These are phyloP conservation scores for Ascochyta clinopodiicola DNA, from an alignment of 2,329 filamentous ascomycete species.

Conservation along the genomic window DNA sequence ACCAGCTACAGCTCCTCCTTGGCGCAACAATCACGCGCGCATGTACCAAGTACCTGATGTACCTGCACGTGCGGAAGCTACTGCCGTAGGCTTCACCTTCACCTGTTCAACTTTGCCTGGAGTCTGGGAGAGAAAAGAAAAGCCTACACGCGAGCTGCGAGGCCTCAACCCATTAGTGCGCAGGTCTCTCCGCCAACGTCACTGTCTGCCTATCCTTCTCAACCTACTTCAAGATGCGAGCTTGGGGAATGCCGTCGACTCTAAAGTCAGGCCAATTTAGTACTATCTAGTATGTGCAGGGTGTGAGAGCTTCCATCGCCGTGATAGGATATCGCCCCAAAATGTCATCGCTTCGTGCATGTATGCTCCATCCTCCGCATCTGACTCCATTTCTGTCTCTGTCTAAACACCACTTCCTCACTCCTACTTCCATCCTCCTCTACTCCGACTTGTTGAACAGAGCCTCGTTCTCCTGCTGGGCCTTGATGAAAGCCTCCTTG, in stretches of 20 bases:
- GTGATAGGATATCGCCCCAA: slow-evolving; percentile 38
- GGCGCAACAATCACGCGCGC: slow-evolving; percentile 14
- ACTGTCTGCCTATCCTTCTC: not conserved
- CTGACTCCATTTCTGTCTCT: not conserved
- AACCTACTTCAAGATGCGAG: not conserved
- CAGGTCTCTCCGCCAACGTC: not conserved
- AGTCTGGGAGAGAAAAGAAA: not conserved
- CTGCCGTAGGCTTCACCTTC: not conserved
- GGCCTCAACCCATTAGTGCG: not conserved
- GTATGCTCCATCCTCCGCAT: slow-evolving; percentile 17
- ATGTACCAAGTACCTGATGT: too few species aligned
- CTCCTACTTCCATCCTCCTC: slow-evolving; percentile 28
- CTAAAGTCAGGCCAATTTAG: slow-evolving; percentile 33
- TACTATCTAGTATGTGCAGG: slow-evolving; percentile 49
- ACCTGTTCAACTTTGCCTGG: too few species aligned
- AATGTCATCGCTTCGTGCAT: slow-evolving; percentile 39
- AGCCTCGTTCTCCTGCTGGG: slow-evolving; percentile 93
- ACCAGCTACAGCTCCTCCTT: slow-evolving; percentile 18
- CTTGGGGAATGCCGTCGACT: slow-evolving; percentile 28
- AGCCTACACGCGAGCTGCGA: not conserved
- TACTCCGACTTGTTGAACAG: slow-evolving; percentile 68
- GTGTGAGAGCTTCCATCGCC: slow-evolving; percentile 38
- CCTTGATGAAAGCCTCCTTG: slow-evolving; percentile 97
- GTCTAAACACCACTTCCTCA: slow-evolving; percentile 4
- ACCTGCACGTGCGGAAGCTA: slow-evolving; percentile 9